Conservation (phyloP, 2,329 filamentous ascomycete genomes). For the Leptographium galeiforme region DNA sequence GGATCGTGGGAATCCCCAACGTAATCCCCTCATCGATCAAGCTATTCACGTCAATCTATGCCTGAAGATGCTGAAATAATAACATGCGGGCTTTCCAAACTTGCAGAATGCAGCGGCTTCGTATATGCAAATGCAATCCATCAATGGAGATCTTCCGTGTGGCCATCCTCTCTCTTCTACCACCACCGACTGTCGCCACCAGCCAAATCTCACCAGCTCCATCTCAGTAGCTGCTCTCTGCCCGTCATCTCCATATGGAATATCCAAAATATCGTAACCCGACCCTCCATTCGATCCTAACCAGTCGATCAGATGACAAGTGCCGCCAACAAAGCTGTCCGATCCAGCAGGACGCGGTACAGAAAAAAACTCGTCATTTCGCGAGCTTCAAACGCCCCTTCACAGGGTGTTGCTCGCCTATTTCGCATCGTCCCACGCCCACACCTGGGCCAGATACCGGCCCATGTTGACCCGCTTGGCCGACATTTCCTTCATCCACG, state of each 20-base stretch:
- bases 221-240: no score
- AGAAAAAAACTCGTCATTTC: neutral
- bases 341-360: neutral
- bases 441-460: constrained; percentile 85
- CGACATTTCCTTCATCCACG: constrained; percentile 97
- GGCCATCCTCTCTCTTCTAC: no score
- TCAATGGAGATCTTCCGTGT: no score
- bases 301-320: no score
- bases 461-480: constrained; percentile 95
- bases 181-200: no score
- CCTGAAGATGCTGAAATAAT: neutral
- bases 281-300: no score
- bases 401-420: neutral
- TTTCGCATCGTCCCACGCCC: constrained; percentile 64
- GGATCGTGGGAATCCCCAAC: no score
- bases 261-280: no score
- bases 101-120: neutral
- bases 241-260: neutral
- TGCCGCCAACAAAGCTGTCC: neutral
- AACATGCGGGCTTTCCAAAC: neutral
- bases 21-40: neutral
- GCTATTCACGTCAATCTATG: neutral
- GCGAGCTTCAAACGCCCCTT: neutral
- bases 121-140: neutral
- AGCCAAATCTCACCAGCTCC: no score